phyloP scores from a whole-genome alignment of 1,139 yeast species.

The Zygoascus meyerae region DNA sequence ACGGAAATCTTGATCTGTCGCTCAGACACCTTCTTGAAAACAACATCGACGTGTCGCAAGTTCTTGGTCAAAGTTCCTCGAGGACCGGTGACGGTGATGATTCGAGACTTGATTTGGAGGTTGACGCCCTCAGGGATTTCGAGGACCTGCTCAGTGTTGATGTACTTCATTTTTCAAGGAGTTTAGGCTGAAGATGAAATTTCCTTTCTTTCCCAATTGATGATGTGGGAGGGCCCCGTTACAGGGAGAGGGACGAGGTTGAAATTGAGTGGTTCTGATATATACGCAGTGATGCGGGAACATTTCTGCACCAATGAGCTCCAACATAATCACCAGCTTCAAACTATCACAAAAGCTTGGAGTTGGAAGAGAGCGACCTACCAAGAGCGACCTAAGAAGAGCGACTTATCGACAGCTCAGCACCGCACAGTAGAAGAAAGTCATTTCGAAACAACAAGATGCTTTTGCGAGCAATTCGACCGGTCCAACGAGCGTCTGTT shows the following conservation, averaged over 20 bases:
- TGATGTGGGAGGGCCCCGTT: neutral
- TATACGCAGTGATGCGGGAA: slow-evolving; percentile 1
- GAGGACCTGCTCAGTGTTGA: slow-evolving; percentile 89
- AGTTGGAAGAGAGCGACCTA: too few relatives aligned
- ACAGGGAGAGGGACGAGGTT: neutral
- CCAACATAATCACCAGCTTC: too few relatives aligned
- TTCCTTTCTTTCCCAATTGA: neutral
- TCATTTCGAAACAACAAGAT: neutral
- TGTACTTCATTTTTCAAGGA: slow-evolving; percentile 68
- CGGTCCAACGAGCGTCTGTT: neutral
- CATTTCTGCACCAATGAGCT: slow-evolving; percentile 8
- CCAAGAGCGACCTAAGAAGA: too few relatives aligned
- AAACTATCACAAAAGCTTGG: too few relatives aligned
- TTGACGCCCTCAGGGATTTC: slow-evolving; percentile 93
- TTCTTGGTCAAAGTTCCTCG: slow-evolving; percentile 92
- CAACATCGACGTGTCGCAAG: slow-evolving; percentile 92
- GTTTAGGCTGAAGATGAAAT: neutral
- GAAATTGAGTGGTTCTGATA: neutral
- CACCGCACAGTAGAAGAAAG: too few relatives aligned
- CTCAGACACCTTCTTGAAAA: slow-evolving; percentile 72
- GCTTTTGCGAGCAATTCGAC: slow-evolving; percentile 6
- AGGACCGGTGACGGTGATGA: slow-evolving; percentile 91
- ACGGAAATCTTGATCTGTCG: slow-evolving; percentile 80
- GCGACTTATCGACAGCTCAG: too few relatives aligned
- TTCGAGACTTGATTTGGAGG: slow-evolving; percentile 88